Conservation (phyloP, 176 grass and related monocot species). For the Juncus inflexus region DNA sequence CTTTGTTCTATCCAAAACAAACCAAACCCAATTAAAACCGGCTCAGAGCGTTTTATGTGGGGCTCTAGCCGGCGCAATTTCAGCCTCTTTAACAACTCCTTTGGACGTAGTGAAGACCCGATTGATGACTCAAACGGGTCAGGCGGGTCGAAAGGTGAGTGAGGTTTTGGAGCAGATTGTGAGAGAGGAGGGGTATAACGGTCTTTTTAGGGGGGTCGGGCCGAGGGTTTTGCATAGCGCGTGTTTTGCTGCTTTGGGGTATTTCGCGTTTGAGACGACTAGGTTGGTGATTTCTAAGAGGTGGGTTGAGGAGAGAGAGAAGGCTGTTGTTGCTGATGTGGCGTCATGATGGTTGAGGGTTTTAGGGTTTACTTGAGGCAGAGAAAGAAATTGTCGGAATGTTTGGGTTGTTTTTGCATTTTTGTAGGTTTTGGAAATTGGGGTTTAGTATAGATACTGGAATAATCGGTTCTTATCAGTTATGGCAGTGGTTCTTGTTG, state of each 20-base stretch:
- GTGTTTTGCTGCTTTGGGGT: slow-evolving; percentile 75
- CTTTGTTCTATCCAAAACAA: slow-evolving; percentile 38
- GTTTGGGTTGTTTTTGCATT: no score
- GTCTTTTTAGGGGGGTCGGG: slow-evolving; percentile 62
- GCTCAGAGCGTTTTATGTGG: slow-evolving; percentile 73
- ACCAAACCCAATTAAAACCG: slow-evolving; percentile 46
- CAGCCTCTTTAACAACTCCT: slow-evolving; percentile 67
- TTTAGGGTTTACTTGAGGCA: no score
- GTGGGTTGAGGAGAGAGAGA: slow-evolving; percentile 43
- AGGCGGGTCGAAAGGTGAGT: slow-evolving; percentile 47
- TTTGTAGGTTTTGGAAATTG: no score
- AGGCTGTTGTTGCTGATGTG: slow-evolving; percentile 11
- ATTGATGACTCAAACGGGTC: slow-evolving; percentile 70
- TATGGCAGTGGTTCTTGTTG: no score
- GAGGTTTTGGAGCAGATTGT: slow-evolving; percentile 73
- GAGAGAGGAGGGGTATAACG: slow-evolving; percentile 60
- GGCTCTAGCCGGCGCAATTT: slow-evolving; percentile 76
- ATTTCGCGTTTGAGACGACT: slow-evolving; percentile 81
- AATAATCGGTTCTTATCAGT: no score
- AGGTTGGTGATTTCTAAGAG: slow-evolving; percentile 60
- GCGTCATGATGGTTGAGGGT: not conserved
- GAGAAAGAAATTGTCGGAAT: no score
- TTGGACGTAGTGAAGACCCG: slow-evolving; percentile 87
- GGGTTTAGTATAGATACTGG: no score
- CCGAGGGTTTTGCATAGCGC: slow-evolving; percentile 90